phyloP scores from a whole-genome alignment of 2,329 filamentous ascomycete genomes.

The Neopestalotiopsis rosae region DNA sequence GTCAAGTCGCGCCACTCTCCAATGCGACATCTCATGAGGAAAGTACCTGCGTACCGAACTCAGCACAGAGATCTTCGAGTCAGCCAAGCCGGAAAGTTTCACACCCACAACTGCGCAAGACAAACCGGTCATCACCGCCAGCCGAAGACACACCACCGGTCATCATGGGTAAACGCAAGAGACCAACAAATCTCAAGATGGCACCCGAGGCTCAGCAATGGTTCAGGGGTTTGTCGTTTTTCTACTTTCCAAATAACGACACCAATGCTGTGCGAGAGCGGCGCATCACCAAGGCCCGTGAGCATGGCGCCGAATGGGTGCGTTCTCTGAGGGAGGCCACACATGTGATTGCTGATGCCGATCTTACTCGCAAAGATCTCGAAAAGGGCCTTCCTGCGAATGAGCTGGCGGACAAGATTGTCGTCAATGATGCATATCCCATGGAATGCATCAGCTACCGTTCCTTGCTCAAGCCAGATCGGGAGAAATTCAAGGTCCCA shows the following conservation, averaged over 20 bases:
- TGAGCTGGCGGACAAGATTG: conserved; percentile 43
- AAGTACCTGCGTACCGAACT: conserved; percentile 37
- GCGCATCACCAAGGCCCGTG: conserved; percentile 76
- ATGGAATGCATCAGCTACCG: conserved; percentile 70
- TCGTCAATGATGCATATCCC: conserved; percentile 74
- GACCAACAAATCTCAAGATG: conserved; percentile 44
- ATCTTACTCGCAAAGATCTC: conserved; percentile 68
- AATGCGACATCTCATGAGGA: neutral
- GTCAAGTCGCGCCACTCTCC: conserved; percentile 26
- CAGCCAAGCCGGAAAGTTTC: conserved; percentile 35
- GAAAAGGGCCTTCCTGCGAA: conserved; percentile 56
- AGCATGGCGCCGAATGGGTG: conserved; percentile 78
- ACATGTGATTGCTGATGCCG: conserved; percentile 80
- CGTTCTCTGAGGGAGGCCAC: conserved; percentile 66
- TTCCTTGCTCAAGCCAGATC: conserved; percentile 61
- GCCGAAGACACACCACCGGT: conserved; percentile 28
- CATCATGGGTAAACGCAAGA: conserved; percentile 52
- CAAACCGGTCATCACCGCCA: conserved; percentile 26
- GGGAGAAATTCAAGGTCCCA: conserved; percentile 62
- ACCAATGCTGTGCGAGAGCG: conserved; percentile 68
- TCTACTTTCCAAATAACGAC: conserved; percentile 84
- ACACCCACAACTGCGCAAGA: conserved; percentile 33
- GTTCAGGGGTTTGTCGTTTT: conserved; percentile 67
- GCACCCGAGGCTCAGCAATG: conserved; percentile 60
- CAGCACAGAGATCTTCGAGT: conserved; percentile 23